Base-by-base conservation (phyloP, 805 yeast genomes). In the Candida caryicola region DNA sequence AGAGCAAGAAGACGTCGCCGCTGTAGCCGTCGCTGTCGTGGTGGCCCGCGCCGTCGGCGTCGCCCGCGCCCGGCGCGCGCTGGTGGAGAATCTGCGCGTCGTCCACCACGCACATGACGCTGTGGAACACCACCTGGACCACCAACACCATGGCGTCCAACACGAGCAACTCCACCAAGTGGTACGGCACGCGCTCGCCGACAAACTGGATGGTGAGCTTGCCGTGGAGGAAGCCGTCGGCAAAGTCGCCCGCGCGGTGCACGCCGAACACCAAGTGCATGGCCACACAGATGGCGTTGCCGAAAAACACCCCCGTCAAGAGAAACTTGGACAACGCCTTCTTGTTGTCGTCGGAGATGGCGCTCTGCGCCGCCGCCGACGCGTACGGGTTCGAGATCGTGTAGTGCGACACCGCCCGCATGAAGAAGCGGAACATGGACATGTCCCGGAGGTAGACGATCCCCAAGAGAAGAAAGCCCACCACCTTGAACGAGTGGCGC, bases 361-460 rank as follows among this genome's bases (percentile, higher is more conserved):
- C 44, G 7, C 48, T 28, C 17, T 19, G 26, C 15, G 19, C 19
- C 10, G 9, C 16, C 4, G 23, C 12, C 9, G 26, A 29, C 4
- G 64, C 57, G 31, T 34, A 55, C 12, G 71, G 65, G 32, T 62
- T 53, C 10, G 62, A 49, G 5, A 67, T 27, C 4, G 58, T 47
- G 36, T 51, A 56, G 18, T 64, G 71, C 5, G 47, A 34, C 17
- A 54, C 50, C 4, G 55, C 55, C 34, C 69, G 47, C 8, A 62
- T 29, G 1, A 46, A 23, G 4, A 66, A 50, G 18, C 57, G 46
- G 1, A 71, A 23, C 16, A 67, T 29, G 4, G 76, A 70, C 28
- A 62, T 40, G 47, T 74, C 79, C 33, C 62, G 59, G 5, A 73
- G 52, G 45, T 69, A 76, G 3, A 64, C 46, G 6, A 73, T 38